phyloP scores from a whole-genome alignment of 306 rosid species.

The Fragaria vesca region DNA sequence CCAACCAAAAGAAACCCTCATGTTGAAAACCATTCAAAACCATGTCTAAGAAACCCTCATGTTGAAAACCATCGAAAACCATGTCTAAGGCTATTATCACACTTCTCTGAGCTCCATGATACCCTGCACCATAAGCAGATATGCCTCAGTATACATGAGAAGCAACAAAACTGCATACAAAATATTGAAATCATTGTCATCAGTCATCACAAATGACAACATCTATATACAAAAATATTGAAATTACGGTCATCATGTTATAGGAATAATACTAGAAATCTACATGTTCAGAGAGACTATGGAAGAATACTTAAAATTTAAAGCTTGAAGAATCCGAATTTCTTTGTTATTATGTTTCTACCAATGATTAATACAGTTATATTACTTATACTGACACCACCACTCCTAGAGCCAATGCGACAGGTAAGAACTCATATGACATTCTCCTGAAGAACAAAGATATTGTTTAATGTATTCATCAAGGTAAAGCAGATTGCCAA shows the following conservation, averaged over 20 bases:
- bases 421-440: not conserved
- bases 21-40: constrained; percentile 25
- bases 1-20: constrained; percentile 30
- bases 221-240: not conserved
- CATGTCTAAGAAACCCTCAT: constrained; percentile 19
- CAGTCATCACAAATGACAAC: not conserved
- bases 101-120: constrained; percentile 33
- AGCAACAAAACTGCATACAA: constrained; percentile 7
- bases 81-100: constrained; percentile 39
- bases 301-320: not conserved
- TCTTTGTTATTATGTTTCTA: not conserved
- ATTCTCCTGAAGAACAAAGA: not conserved
- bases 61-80: constrained; percentile 28
- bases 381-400: not conserved
- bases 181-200: not conserved
- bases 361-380: not conserved
- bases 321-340: not conserved
- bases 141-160: constrained; percentile 15
- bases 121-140: constrained; percentile 32
- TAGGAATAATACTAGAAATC: too few species aligned
- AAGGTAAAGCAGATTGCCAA: not conserved
- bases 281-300: not conserved
- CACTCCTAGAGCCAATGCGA: not conserved
- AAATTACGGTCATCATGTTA: too few species aligned
- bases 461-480: not conserved